Base-by-base conservation (phyloP, 768 basidiomycete species). In the Chalciporus piperatus region DNA sequence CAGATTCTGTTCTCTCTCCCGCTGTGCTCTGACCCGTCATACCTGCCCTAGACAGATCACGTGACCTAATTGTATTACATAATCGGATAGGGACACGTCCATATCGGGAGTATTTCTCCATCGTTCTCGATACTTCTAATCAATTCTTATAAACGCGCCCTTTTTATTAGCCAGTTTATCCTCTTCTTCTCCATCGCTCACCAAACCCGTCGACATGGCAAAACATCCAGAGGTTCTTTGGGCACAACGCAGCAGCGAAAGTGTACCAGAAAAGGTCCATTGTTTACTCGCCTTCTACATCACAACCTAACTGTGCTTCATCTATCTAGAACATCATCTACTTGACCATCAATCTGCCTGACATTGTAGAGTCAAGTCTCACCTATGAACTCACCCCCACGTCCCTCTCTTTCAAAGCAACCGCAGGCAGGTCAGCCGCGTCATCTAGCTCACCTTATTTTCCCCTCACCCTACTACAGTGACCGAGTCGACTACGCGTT, bases 151-250 rank as follows among this genome's bases (percentile, higher is more conserved):
- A 2, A 69, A 61, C 47, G n/a, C 25, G 13, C 48, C 45, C 35
- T 59, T 48, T 55, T 32, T 56, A 59, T 5, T 45, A 12, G 32
- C 32, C 1, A 12, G 13, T 2, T 13, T 32, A 10, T 32, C 30
- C 48, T 16, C 19, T 19, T 47, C 28, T 25, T 16, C 19, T 22
- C 48, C 55, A 10, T 48, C 52, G 27, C 39, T 22, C 10, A 20
- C 41, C 47, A 2, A 55, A 49, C 57, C 33, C 56, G 20, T 56
- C 47, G 41, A 56, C 51, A 79, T 78, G 78, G 22, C 74, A 27
- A 61, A 53, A 16, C 91, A 92, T 70, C 95, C 95, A 33, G 93
- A 97, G 72, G 76, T 96, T 32, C 79, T 94, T 2, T 98, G 95
- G 93, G 95, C 96, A 41, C 95, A 98, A 72, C 84, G 96, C 60